Conservation (phyloP, 176 grass and related monocot genomes). For the Phoenix roebelenii region DNA sequence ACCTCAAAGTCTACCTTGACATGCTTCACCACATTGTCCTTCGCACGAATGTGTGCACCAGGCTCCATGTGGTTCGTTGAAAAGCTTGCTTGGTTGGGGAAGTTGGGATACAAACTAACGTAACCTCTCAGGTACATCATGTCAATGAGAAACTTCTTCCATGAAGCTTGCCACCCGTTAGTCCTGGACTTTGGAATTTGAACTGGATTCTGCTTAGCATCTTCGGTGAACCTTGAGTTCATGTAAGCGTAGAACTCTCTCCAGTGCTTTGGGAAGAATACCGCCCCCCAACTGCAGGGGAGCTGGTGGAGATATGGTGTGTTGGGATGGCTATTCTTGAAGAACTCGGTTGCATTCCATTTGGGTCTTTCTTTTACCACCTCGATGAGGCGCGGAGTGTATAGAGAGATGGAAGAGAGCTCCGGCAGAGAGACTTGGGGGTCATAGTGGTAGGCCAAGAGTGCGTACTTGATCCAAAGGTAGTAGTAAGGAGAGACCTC, state of each 20-base stretch:
- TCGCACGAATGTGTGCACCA: conserved; percentile 88
- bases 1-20: conserved; percentile 70
- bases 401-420: conserved; percentile 86
- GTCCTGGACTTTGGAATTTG: conserved; percentile 85
- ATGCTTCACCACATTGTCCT: conserved; percentile 67
- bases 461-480: conserved; percentile 90
- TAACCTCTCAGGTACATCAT: conserved; percentile 97
- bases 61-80: conserved; percentile 99
- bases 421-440: conserved; percentile 58
- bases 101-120: conserved; percentile 80
- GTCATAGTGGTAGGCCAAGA: conserved; percentile 81
- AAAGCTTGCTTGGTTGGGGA: conserved; percentile 88
- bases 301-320: conserved; percentile 94
- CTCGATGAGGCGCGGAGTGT: conserved; percentile 88
- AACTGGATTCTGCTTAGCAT: conserved; percentile 82
- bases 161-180: conserved; percentile 92
- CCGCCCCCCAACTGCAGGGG: conserved; percentile 96
- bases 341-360: conserved; percentile 81
- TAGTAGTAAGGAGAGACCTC: conserved; percentile 99
- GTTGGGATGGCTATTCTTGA: conserved; percentile 60
- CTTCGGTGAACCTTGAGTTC: conserved; percentile 64
- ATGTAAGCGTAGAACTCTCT: conserved; percentile 99
- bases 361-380: conserved; percentile 73
- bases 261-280: conserved; percentile 99
- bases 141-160: conserved; percentile 99